Percentiles rank a stretch among this genome's conserved stretches.
These are phyloP conservation scores for Tuctoria greenei DNA, from an alignment of 176 grass and related monocot species.

Conservation along the genomic window DNA sequence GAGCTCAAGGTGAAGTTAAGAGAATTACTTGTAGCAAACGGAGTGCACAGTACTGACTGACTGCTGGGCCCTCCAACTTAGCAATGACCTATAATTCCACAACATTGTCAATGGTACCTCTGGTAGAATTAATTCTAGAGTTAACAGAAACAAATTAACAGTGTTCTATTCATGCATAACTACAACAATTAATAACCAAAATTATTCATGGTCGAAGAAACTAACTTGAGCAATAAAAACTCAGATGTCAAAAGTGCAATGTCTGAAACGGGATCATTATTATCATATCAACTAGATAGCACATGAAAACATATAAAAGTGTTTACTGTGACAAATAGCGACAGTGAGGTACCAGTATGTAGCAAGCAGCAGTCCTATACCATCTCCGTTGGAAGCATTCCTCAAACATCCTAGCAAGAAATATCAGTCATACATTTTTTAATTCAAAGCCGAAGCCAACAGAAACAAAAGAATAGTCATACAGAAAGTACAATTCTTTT, in stretches of 20 bases:
- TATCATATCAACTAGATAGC: background rate
- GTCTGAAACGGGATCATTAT: background rate
- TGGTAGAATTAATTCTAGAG: slow-evolving; percentile 3
- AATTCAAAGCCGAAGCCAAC: background rate
- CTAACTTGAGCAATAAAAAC: background rate
- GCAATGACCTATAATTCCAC: slow-evolving; percentile 84
- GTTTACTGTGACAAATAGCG: background rate
- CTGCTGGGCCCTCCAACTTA: slow-evolving; percentile 91
- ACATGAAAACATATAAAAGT: slow-evolving; percentile 19
- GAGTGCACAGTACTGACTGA: slow-evolving; percentile 93
- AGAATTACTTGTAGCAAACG: slow-evolving; percentile 79
- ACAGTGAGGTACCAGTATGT: slow-evolving; percentile 76
- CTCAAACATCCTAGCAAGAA: slow-evolving; percentile 88
- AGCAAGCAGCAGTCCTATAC: slow-evolving; percentile 98
- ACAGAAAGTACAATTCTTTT: background rate
- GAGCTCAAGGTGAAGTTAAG: slow-evolving; percentile 5
- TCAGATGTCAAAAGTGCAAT: background rate
- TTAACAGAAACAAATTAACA: background rate
- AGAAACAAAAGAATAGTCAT: slow-evolving; percentile 15
- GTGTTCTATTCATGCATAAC: slow-evolving; percentile 17
- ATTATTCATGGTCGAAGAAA: background rate
- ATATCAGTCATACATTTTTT: slow-evolving; percentile 11
- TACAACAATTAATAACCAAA: background rate
- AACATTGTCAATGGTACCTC: slow-evolving; percentile 17
- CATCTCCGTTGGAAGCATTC: slow-evolving; percentile 97